phyloP scores from a whole-genome alignment of 768 basidiomycete species.

The Albatrellus ellisii region DNA sequence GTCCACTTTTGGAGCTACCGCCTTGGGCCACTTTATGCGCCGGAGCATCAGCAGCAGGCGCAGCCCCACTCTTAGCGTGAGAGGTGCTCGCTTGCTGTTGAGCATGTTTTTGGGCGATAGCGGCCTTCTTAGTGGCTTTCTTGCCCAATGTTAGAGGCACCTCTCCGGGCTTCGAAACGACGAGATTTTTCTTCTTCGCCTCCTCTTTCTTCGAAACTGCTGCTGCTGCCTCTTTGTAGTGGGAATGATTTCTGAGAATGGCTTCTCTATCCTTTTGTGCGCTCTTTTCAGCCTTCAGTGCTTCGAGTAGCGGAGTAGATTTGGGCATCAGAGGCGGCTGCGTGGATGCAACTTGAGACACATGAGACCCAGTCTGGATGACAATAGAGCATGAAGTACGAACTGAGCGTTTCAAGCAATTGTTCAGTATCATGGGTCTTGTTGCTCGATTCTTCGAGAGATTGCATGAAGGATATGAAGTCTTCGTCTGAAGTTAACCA shows the following conservation, averaged over 20 bases:
- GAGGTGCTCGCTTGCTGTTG: slow-evolving; percentile 2
- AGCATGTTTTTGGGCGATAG: slow-evolving; percentile 10
- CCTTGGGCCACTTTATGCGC: slow-evolving; percentile 3
- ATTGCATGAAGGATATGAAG: slow-evolving; percentile 69
- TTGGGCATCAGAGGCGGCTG: slow-evolving; percentile 53
- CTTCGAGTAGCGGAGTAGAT: slow-evolving; percentile 86
- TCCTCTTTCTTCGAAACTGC: slow-evolving; percentile 27
- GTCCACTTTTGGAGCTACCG: slow-evolving; percentile 5
- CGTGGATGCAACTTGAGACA: slow-evolving; percentile 42
- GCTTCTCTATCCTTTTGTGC: slow-evolving; percentile 58
- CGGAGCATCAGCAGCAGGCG: background rate
- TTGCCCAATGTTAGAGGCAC: slow-evolving; percentile 20
- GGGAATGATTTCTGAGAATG: slow-evolving; percentile 58
- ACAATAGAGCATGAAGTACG: slow-evolving; percentile 13
- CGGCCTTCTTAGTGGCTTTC: slow-evolving; percentile 23
- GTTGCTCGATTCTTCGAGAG: slow-evolving; percentile 38
- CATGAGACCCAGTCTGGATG: background rate
- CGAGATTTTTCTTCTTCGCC: slow-evolving; percentile 23
- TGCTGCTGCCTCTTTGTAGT: slow-evolving; percentile 42
- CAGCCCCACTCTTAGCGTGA: slow-evolving; percentile 3
- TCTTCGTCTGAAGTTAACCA: slow-evolving; percentile 66
- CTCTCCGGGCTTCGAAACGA: slow-evolving; percentile 4
- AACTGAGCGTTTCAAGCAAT: slow-evolving; percentile 47
- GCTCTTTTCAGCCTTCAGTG: slow-evolving; percentile 74
- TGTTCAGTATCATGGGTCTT: slow-evolving; percentile 43